A percentile compares a stretch with the other conserved stretches of the same genome.
These are phyloP conservation scores for Aspergillus mulundensis DNA, from an alignment of 495 filamentous ascomycete species.

Conservation along the genomic window DNA sequence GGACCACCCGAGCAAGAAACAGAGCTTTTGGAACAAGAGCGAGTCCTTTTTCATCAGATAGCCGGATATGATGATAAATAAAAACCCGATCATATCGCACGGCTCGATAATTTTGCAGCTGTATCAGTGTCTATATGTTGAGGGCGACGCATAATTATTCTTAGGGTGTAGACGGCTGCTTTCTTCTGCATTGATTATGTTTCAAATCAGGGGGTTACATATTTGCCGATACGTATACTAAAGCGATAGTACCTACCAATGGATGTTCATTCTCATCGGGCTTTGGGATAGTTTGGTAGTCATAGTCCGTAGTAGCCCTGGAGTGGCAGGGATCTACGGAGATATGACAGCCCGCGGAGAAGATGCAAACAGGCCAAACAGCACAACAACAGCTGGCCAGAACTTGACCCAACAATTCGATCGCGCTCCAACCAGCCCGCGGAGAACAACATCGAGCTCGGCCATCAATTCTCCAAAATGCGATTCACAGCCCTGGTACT, in stretches of 20 bases:
- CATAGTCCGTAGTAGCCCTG: not conserved
- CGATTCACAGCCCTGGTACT: slow-evolving; percentile 36
- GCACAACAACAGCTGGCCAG: slow-evolving; percentile 33
- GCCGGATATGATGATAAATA: slow-evolving; percentile 9
- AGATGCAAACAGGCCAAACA: slow-evolving; percentile 42
- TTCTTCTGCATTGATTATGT: not conserved
- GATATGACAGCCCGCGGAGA: not conserved
- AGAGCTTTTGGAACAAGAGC: slow-evolving; percentile 53
- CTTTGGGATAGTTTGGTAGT: too few relatives aligned
- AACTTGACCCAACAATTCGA: slow-evolving; percentile 21
- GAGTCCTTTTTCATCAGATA: slow-evolving; percentile 67
- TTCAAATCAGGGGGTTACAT: not conserved
- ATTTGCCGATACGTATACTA: not conserved
- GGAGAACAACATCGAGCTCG: slow-evolving; percentile 6
- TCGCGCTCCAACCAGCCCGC: slow-evolving; percentile 13
- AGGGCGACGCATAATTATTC: not conserved
- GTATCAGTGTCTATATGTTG: not conserved
- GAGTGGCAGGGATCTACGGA: not conserved
- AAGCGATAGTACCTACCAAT: not conserved
- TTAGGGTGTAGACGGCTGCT: not conserved
- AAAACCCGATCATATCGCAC: not conserved
- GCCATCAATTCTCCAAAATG: slow-evolving; percentile 30
- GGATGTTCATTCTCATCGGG: too few relatives aligned
- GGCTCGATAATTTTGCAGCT: not conserved
- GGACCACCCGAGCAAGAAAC: slow-evolving; percentile 79